phyloP scores from a whole-genome alignment of 2,329 filamentous ascomycete species.

The Talaromyces rugulosus region DNA sequence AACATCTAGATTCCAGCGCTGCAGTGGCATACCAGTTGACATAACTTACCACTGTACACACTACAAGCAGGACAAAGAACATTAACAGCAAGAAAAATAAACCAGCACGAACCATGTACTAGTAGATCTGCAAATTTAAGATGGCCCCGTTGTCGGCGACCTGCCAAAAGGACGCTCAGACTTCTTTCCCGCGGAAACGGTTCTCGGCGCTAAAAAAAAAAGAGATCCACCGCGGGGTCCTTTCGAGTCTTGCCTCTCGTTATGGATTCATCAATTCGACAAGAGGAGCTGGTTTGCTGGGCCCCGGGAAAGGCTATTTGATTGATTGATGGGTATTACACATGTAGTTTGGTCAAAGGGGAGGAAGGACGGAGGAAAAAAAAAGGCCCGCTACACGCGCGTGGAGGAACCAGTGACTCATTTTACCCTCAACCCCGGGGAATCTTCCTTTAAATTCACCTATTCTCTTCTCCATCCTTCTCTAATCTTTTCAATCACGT shows the following conservation, averaged over 20 bases:
- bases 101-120: neutral
- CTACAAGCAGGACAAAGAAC: neutral
- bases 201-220: neutral
- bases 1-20: neutral
- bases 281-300: neutral
- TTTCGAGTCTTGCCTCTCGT: neutral
- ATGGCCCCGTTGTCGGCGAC: neutral
- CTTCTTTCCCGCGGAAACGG: neutral
- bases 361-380: neutral
- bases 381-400: neutral
- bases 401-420: conserved; percentile 12
- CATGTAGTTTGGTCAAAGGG: neutral
- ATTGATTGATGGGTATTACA: neutral
- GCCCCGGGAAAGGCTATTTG: neutral
- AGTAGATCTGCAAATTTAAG: neutral
- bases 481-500: neutral
- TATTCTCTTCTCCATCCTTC: neutral
- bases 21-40: neutral
- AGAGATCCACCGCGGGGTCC: neutral
- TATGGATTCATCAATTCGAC: neutral
- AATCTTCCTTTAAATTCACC: neutral
- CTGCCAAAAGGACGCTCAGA: neutral
- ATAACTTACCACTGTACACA: neutral
- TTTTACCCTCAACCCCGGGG: conserved; percentile 10
- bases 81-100: neutral